phyloP scores from a whole-genome alignment of 345 rosid species.

The Schrenkiella parvula region DNA sequence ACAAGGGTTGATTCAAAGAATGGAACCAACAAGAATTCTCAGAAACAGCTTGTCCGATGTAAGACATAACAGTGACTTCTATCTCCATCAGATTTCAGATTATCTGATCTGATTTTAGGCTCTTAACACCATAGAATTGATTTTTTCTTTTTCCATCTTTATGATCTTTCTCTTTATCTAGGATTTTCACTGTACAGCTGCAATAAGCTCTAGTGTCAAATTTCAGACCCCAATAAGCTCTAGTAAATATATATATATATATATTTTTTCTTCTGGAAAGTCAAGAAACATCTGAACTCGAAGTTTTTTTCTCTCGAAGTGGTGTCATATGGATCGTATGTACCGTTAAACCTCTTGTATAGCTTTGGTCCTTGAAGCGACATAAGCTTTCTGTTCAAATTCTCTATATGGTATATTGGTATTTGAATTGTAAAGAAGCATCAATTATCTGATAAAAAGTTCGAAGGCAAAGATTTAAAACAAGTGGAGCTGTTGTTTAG shows the following conservation, averaged over 20 bases:
- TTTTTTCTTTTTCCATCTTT: background rate
- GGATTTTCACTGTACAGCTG: conserved; percentile 14
- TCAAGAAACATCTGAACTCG: conserved; percentile 1
- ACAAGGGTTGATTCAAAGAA: background rate
- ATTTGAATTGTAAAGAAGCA: background rate
- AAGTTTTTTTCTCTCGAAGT: background rate
- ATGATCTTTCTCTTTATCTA: background rate
- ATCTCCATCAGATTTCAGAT: background rate
- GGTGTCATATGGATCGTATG: conserved; percentile 13
- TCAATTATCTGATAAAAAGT: background rate
- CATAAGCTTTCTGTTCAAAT: background rate
- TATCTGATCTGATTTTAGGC: background rate
- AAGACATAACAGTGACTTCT: conserved; percentile 42
- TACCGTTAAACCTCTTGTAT: conserved; percentile 1
- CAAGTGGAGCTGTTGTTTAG: background rate
- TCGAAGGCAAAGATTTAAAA: background rate
- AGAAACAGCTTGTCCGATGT: conserved; percentile 40
- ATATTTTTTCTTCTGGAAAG: background rate
- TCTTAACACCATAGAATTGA: background rate
- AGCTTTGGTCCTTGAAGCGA: background rate
- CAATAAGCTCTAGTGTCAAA: background rate
- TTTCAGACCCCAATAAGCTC: background rate
- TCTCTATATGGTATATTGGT: background rate
- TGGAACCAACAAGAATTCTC: conserved; percentile 44
- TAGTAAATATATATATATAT: no score